phyloP scores from a whole-genome alignment of 495 filamentous ascomycete species.

The Symbiotaphrina buchneri region DNA sequence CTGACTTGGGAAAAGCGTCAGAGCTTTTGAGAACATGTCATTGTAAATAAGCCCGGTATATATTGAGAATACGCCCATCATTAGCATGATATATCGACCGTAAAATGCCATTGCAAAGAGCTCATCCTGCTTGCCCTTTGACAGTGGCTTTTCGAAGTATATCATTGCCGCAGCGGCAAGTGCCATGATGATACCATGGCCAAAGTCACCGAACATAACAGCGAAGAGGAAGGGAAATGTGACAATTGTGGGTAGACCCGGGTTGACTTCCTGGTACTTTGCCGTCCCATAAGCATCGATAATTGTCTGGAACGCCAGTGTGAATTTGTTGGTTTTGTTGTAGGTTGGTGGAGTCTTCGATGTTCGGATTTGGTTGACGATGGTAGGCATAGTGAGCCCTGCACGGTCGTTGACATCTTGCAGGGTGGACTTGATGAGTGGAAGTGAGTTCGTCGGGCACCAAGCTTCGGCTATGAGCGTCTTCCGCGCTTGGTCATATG shows the following conservation, averaged over 20 bases:
- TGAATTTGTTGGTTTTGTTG: constrained; percentile 94
- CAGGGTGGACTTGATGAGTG: constrained; percentile 84
- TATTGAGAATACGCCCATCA: constrained; percentile 94
- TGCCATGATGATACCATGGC: constrained; percentile 76
- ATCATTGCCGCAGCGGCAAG: constrained; percentile 72
- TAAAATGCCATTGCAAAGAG: constrained; percentile 96
- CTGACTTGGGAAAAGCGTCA: constrained; percentile 70
- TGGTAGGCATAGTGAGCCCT: constrained; percentile 82
- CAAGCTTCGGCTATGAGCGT: constrained; percentile 95
- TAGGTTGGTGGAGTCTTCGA: constrained; percentile 95
- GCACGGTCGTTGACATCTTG: constrained; percentile 94
- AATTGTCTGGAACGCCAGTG: constrained; percentile 94
- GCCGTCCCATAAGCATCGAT: constrained; percentile 95
- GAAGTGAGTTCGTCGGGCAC: constrained; percentile 78
- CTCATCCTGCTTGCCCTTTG: constrained; percentile 70
- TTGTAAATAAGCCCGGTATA: constrained; percentile 97
- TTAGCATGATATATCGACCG: constrained; percentile 90
- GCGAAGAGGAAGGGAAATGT: constrained; percentile 98
- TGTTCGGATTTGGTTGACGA: constrained; percentile 90
- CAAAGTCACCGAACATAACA: constrained; percentile 97
- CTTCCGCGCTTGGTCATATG: constrained; percentile 85
- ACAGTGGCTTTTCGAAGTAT: constrained; percentile 71
- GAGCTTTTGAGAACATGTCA: constrained; percentile 82
- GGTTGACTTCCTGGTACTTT: constrained; percentile 94
- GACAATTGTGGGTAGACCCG: constrained; percentile 78